Evolutionary conservation across 768 basidiomycete species (phyloP), one percentile per base, ranked within the genome.

Genomic region (Mycena rebaudengoi): DNA sequence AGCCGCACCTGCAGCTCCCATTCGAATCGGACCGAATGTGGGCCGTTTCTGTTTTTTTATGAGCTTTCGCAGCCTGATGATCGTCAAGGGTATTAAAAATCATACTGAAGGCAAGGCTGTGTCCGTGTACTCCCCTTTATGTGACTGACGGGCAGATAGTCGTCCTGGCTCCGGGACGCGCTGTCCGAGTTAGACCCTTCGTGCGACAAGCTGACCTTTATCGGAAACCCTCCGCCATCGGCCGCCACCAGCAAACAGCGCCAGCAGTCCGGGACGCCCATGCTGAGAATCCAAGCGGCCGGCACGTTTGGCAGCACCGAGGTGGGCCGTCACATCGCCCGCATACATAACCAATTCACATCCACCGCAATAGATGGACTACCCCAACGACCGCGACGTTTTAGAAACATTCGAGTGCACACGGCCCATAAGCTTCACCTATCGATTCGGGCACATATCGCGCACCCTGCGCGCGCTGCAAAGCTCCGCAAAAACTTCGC

Each of bases 141-240:
- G n/a, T n/a, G n/a, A n/a, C n/a, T n/a, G n/a, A n/a, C n/a, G n/a
- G n/a, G n/a, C n/a, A n/a, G n/a, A n/a, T 58, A 83, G 87, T 97
- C 96, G 3, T 96, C 92, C 6, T 96, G 95, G 94, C 89, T 99
- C 32, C 89, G 93, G 41, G 95, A 98, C 62, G 95, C 96, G 0
- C 85, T 98, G 14, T 89, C 90, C 12, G 97, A 98, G 72, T 83
- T 99, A 14, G 96, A 98, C 68, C 86, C 94, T 18, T 92, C 94
- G 0, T 94, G 91, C 73, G 89, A 94, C 41, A 92, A 89, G 62
- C 83, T 99, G 20, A 93, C 91, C 0, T 88, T 99, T 74, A 87
- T 92, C 25, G 88, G 91, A 43, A 89, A 90, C 54, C 92, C 94
- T 1, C 82, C 86, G 39, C 68, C 75, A 20, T 73, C 76, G 37